Evolutionary conservation across 192 early-diverging fungal species (phyloP), one percentile per base, ranked within the genome.

Genomic region (Dissophora ornata): DNA sequence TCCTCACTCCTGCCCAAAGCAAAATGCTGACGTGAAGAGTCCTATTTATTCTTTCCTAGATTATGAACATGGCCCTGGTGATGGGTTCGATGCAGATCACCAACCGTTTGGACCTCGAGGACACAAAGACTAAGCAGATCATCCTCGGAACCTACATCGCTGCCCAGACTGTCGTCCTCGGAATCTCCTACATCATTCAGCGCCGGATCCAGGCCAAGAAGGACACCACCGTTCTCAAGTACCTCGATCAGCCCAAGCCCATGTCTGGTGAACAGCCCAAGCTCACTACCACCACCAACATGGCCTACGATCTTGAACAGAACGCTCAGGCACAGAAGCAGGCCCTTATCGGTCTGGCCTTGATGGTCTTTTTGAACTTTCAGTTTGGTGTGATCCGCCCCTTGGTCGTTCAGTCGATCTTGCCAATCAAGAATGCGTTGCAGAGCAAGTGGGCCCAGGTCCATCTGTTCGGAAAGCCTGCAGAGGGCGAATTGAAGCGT

Each of bases 301-400:
- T 75, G 62, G 92, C 94, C 32, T 94, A 97, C 80, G 96, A 98
- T 79, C 70, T 89, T 28, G 71, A 63, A 11, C 89, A 93, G 68
- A 67, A 89, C 36, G 81, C 86, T 52, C 90, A 93, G 78, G 62
- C 84, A 21, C 63, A 92, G 55, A 94, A 90, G 62, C 89, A 91
- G 57, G 85, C 90, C 6, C 51, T 90, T 32, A 85, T 92, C 13
- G 90, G 91, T 15, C 55, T 91, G 29, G 89, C 79, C 10, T 84
- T 97, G 51, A 89, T 98, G 57, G 74, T 78, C 21, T 86, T 93
- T 41, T 85, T 97, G 79, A 90, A 98, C 82, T 93, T 91, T 83
- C 89, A 95, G 80, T 96, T 89, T 66, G 90, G 90, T 25, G 95
- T 95, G 59, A 85, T 94, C 44, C 92, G 95, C 67, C 96, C 96